phyloP scores from a whole-genome alignment of 768 basidiomycete species.

The Serendipita indica region DNA sequence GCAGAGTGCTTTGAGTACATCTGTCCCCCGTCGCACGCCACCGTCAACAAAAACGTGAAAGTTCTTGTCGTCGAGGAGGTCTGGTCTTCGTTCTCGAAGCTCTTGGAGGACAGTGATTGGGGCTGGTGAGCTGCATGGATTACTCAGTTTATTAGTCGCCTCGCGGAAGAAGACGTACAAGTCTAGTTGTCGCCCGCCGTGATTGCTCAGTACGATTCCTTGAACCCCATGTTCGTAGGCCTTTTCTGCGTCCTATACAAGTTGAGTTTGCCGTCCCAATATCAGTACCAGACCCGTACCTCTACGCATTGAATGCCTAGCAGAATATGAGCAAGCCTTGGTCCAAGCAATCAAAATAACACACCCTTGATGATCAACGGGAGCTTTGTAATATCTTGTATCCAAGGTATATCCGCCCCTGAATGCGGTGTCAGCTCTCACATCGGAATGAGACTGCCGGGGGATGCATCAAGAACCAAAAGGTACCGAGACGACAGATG shows the following conservation, averaged over 20 bases:
- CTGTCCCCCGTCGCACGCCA: conserved; percentile 67
- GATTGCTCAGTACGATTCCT: conserved; percentile 81
- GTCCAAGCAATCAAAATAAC: not conserved
- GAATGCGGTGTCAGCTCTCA: conserved; percentile 25
- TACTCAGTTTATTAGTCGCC: not conserved
- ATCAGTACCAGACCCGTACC: conserved; percentile 18
- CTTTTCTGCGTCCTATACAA: conserved; percentile 55
- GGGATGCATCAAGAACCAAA: not conserved
- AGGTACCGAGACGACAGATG: not conserved
- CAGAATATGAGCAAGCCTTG: not conserved
- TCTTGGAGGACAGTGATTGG: conserved; percentile 48
- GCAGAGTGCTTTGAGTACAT: conserved; percentile 81
- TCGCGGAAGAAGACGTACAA: conserved; percentile 25
- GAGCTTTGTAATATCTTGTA: conserved; percentile 25
- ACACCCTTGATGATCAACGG: conserved; percentile 30
- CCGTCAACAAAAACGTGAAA: conserved; percentile 73
- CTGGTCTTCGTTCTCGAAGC: conserved; percentile 56
- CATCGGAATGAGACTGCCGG: no score
- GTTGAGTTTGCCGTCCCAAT: conserved; percentile 2
- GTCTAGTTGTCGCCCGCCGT: conserved; percentile 48
- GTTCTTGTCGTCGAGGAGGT: conserved; percentile 59
- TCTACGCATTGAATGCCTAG: conserved; percentile 30
- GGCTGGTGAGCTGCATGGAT: conserved; percentile 16
- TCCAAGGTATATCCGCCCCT: conserved; percentile 47
- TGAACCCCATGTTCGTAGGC: conserved; percentile 74